Conservation (phyloP, 345 rosid genomes). For the Eucalyptus polybractea region DNA sequence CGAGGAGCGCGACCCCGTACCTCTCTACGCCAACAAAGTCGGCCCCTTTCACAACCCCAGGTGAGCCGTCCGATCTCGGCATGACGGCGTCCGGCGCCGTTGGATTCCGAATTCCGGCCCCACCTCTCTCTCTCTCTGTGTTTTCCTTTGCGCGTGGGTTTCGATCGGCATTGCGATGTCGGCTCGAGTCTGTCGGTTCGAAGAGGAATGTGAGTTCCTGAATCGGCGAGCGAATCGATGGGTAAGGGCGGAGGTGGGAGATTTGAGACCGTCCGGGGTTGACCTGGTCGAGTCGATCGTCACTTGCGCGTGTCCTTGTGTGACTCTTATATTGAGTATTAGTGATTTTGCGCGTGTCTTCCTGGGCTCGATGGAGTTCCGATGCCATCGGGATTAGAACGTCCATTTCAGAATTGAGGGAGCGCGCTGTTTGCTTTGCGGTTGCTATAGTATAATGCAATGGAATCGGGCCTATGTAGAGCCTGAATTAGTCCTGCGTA, state of each 20-base stretch:
- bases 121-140: neutral
- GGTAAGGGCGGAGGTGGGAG: neutral
- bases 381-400: neutral
- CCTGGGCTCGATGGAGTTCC: neutral
- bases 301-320: neutral
- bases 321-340: neutral
- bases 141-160: neutral
- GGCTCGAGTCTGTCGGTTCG: neutral
- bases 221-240: neutral
- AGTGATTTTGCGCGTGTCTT: neutral
- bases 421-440: neutral
- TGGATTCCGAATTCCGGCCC: neutral
- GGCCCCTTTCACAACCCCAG: slow-evolving; percentile 85
- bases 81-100: neutral
- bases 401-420: neutral
- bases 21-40: slow-evolving; percentile 75
- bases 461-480: neutral
- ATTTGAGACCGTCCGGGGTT: neutral
- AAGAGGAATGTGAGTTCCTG: neutral
- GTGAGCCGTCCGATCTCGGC: slow-evolving; percentile 4
- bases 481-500: neutral
- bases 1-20: slow-evolving; percentile 50
- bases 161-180: neutral
- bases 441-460: neutral
- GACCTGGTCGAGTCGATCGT: neutral